A percentile compares a stretch with the other conserved stretches of the same genome.
Evolutionary conservation across 2,329 filamentous ascomycete species (phyloP).

Genomic region (Pseudogymnoascus sp.): DNA sequence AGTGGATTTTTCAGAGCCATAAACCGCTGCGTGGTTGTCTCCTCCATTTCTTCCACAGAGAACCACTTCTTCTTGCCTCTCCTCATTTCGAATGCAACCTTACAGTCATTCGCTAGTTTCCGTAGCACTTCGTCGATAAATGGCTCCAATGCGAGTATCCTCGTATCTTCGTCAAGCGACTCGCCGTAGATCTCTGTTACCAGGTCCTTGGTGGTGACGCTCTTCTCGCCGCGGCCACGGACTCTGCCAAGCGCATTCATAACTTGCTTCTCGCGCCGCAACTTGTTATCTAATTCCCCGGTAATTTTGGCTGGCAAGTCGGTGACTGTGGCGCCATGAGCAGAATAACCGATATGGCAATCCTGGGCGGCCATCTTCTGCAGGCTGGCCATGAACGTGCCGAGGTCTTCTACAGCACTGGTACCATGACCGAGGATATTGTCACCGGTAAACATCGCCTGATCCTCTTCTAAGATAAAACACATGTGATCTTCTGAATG

Average conservation of each 20-base stretch:
- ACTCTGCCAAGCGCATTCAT: slow-evolving; percentile 38
- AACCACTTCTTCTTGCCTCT: slow-evolving; percentile 9
- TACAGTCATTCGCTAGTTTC: slow-evolving; percentile 69
- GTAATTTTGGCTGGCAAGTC: slow-evolving; percentile 68
- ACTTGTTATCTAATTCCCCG: slow-evolving; percentile 65
- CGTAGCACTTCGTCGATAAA: slow-evolving; percentile 69
- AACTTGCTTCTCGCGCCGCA: slow-evolving; percentile 65
- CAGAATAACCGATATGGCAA: slow-evolving; percentile 67
- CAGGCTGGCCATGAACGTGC: slow-evolving; percentile 59
- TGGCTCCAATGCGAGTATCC: slow-evolving; percentile 54
- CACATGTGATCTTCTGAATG: slow-evolving; percentile 78
- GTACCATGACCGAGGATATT: slow-evolving; percentile 81
- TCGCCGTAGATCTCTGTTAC: slow-evolving; percentile 76
- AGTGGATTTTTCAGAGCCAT: neutral
- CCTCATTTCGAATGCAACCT: slow-evolving; percentile 36
- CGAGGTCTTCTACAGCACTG: slow-evolving; percentile 71
- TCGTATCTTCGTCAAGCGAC: slow-evolving; percentile 60
- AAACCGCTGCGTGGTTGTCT: neutral
- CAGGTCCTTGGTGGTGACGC: slow-evolving; percentile 56
- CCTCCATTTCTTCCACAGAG: neutral
- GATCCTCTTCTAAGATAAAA: slow-evolving; percentile 66
- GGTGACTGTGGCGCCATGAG: slow-evolving; percentile 72
- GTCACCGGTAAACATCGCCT: slow-evolving; percentile 79
- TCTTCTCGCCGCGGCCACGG: slow-evolving; percentile 26
- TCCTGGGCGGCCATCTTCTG: slow-evolving; percentile 60